phyloP scores from a whole-genome alignment of 1,139 yeast species.

The Hanseniaspora sp. region DNA sequence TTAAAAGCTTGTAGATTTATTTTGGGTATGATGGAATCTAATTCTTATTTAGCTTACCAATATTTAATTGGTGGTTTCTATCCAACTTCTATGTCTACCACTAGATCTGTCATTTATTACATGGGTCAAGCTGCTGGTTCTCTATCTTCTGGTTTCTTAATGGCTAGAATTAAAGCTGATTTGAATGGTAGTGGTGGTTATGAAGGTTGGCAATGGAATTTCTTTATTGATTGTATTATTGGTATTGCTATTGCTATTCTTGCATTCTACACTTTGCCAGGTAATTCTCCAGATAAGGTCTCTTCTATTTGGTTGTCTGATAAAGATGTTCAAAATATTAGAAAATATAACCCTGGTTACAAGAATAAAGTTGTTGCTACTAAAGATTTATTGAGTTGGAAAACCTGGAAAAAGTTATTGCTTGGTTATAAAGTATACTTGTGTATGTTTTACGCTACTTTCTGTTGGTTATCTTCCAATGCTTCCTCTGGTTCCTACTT shows the following conservation, averaged over 20 bases:
- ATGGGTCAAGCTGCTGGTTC: constrained; percentile 52
- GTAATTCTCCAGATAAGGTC: constrained; percentile 49
- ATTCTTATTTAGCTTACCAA: constrained; percentile 49
- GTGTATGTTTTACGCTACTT: constrained; percentile 42
- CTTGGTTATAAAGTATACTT: constrained; percentile 49
- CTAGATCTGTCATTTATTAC: constrained; percentile 52
- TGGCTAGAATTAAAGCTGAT: constrained; percentile 45
- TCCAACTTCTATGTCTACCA: constrained; percentile 45
- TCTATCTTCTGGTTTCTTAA: constrained; percentile 52
- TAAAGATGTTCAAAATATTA: constrained; percentile 48
- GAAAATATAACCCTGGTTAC: constrained; percentile 41
- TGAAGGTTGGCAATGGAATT: constrained; percentile 65
- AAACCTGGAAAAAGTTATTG: constrained; percentile 41
- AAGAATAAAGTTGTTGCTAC: constrained; percentile 20
- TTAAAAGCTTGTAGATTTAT: constrained; percentile 30
- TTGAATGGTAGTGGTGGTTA: constrained; percentile 41
- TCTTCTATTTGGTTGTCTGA: constrained; percentile 45
- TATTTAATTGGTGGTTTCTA: constrained; percentile 55
- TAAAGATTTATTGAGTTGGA: constrained; percentile 29
- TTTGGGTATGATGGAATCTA: constrained; percentile 54
- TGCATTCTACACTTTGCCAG: constrained; percentile 56
- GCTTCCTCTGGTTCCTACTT: constrained; percentile 44
- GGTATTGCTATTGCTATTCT: constrained; percentile 50
- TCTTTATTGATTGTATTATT: constrained; percentile 53
- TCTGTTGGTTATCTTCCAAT: constrained; percentile 54